Evolutionary conservation across 352 stramenopile genomes (phyloP).

Genomic region (Phytopythium ostracodes): DNA sequence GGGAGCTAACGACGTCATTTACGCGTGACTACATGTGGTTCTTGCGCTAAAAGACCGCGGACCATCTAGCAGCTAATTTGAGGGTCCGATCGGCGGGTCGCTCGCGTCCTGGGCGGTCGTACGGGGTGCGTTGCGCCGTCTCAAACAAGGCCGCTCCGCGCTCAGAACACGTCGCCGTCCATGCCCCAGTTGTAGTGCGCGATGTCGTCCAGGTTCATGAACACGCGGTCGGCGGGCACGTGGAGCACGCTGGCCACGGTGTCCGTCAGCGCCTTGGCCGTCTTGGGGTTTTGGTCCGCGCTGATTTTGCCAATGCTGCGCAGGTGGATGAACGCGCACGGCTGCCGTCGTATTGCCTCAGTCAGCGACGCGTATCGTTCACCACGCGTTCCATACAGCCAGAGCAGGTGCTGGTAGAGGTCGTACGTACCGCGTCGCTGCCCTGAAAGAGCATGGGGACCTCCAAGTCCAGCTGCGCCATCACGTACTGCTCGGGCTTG

Average conservation of each 20-base stretch:
- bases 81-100: background rate
- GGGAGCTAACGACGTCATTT: background rate
- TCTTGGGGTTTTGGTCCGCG: slow-evolving; percentile 26
- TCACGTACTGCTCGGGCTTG: slow-evolving; percentile 27
- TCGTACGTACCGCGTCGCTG: slow-evolving; percentile 16
- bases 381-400: background rate
- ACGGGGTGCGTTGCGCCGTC: background rate
- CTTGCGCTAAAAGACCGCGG: background rate
- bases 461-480: slow-evolving; percentile 34
- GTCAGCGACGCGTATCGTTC: background rate
- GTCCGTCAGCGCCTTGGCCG: slow-evolving; percentile 19
- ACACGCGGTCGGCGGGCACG: slow-evolving; percentile 27
- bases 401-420: background rate
- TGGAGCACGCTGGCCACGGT: slow-evolving; percentile 16
- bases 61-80: background rate
- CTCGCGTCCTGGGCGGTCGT: background rate
- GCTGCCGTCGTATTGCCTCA: slow-evolving; percentile 9
- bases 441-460: slow-evolving; percentile 25
- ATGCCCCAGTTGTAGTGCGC: slow-evolving; percentile 25
- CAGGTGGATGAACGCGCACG: slow-evolving; percentile 33
- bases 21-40: background rate
- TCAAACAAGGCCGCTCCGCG: background rate
- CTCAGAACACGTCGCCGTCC: slow-evolving; percentile 9
- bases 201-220: slow-evolving; percentile 37
- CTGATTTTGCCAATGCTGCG: slow-evolving; percentile 34